These are phyloP conservation scores for Rhynchosporium secalis DNA, from an alignment of 2,329 filamentous ascomycete genomes.

Conservation along the genomic window DNA sequence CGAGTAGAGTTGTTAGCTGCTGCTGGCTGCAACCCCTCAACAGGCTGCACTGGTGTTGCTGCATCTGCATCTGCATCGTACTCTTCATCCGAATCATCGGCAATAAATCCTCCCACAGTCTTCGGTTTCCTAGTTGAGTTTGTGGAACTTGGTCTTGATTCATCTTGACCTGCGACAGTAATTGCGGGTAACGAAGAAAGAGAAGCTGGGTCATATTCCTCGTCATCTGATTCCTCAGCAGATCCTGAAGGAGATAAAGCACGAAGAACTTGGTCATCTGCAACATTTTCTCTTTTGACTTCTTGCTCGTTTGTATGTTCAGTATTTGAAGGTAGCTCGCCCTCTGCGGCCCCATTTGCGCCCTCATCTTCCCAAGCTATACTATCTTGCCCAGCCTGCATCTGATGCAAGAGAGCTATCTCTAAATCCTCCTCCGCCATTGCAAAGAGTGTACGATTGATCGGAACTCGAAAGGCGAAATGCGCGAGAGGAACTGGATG, in stretches of 20 bases:
- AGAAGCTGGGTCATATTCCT: conserved; percentile 40
- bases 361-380: conserved; percentile 37
- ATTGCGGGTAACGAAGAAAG: conserved; percentile 36
- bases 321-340: conserved; percentile 40
- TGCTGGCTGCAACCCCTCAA: conserved; percentile 32
- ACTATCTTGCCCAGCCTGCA: conserved; percentile 40
- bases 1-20: conserved; percentile 35
- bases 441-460: conserved; percentile 19
- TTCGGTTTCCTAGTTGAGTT: conserved; percentile 39
- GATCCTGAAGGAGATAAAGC: conserved; percentile 40
- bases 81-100: conserved; percentile 41
- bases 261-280: conserved; percentile 43
- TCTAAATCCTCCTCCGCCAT: conserved; percentile 42
- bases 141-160: conserved; percentile 39
- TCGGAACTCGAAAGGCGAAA: conserved; percentile 4
- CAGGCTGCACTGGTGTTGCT: conserved; percentile 30
- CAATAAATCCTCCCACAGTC: conserved; percentile 41
- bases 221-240: conserved; percentile 38
- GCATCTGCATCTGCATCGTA: conserved; percentile 29
- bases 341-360: conserved; percentile 34
- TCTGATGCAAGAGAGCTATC: conserved; percentile 42
- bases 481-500: not conserved
- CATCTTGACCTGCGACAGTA: conserved; percentile 34
- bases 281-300: conserved; percentile 41
- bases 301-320: conserved; percentile 41